Base-by-base conservation (phyloP, 2,329 filamentous ascomycete genomes). In the Talaromyces sp. region DNA sequence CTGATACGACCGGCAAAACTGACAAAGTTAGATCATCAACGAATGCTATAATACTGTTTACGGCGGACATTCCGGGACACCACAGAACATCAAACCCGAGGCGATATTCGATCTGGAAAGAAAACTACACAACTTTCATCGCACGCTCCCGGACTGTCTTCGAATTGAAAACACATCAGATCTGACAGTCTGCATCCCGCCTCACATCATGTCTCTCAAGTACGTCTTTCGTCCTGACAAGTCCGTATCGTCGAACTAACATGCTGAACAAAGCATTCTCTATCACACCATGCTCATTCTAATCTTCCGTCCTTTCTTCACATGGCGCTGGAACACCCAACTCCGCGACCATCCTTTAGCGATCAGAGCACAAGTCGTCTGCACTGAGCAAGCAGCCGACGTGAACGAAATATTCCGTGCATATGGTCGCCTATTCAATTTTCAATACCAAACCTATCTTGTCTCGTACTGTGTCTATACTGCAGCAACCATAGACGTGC, bases 381-480 rank as follows among this genome's bases (percentile, higher is more conserved):
- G 64, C 59, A 63, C 58, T 18, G 57, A 67, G 37, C 50, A 62
- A 50, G 60, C 66, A 31, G 54, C 31, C 18, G 35, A 50, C 23
- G 65, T 67, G 2, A 64, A 68, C 37, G 58, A 68, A 23, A 39
- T 67, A 14, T 63, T 67, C 37, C 58, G 60, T 14, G 52, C 60
- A 8, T 68, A 67, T 37, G 65, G 63, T 6, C 64, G 63, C 31
- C 61, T 60, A 6, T 68, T 67, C 48, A 46, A 64, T 25, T 67
- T 66, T 54, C 58, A 64, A 31, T 60, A 65, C 37, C 64, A 67
- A 59, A 67, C 63, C 16, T 68, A 68, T 44, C 62, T 66, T 14
- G 55, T 67, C 11, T 66, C 63, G 18, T 68, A 68, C 35, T 68
- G 67, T 28, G 66, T 67, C 2, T 68, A 68, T 52, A 68, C 67